Evolutionary conservation across 345 rosid genomes (phyloP).

Genomic region (Iberis pinnata): DNA sequence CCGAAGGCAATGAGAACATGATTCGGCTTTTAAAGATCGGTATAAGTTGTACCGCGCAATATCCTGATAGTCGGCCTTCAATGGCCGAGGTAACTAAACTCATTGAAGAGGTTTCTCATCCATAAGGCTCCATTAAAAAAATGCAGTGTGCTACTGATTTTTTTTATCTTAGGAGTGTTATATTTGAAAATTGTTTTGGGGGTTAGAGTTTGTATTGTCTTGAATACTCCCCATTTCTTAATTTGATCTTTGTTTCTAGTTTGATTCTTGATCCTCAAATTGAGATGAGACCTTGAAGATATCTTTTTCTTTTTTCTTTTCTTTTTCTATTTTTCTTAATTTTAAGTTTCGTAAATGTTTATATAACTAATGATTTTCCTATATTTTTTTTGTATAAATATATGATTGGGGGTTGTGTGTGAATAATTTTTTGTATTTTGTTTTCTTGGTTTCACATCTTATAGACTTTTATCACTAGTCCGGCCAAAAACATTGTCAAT

Average conservation of each 20-base stretch:
- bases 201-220: conserved; percentile 7
- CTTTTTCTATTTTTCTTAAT: conserved; percentile 5
- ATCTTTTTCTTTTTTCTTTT: neutral
- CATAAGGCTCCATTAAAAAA: conserved; percentile 18
- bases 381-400: conserved; percentile 21
- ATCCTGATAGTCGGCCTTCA: conserved; percentile 72
- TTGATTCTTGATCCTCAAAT: conserved; percentile 30
- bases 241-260: neutral
- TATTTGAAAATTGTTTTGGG: conserved; percentile 24
- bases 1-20: conserved; percentile 60
- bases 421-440: conserved; percentile 9
- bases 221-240: conserved; percentile 14
- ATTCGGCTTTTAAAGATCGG: conserved; percentile 70
- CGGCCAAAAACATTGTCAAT: neutral
- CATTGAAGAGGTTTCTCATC: conserved; percentile 55
- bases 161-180: conserved; percentile 7
- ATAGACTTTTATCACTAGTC: no score
- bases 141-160: conserved; percentile 25
- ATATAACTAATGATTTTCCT: conserved; percentile 6
- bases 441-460: conserved; percentile 4
- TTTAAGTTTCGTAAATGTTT: conserved; percentile 7
- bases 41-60: conserved; percentile 64
- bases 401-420: conserved; percentile 20
- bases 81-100: conserved; percentile 59
- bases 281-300: conserved; percentile 22